phyloP scores from a whole-genome alignment of 495 filamentous ascomycete species.

The Penicillium coffeae region DNA sequence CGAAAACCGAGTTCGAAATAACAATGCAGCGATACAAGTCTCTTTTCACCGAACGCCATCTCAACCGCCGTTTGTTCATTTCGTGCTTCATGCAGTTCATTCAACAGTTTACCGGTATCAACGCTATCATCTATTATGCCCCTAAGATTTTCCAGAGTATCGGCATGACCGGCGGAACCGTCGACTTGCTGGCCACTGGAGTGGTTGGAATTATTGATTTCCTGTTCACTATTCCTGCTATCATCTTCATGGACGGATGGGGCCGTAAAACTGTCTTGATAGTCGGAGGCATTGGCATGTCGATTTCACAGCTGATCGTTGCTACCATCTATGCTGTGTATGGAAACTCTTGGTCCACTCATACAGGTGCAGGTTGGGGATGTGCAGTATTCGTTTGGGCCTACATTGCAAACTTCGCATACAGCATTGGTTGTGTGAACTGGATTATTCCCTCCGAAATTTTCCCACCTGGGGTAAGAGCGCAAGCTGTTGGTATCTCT shows the following conservation, averaged over 20 bases:
- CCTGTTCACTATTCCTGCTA: constrained; percentile 56
- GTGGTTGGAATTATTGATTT: constrained; percentile 66
- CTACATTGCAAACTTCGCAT: constrained; percentile 36
- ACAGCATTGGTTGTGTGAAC: constrained; percentile 6
- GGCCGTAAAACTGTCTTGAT: constrained; percentile 62
- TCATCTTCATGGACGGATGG: constrained; percentile 62
- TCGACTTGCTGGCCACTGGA: constrained; percentile 58
- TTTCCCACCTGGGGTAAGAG: constrained; percentile 5
- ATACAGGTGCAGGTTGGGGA: constrained; percentile 64
- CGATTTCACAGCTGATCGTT: constrained; percentile 56
- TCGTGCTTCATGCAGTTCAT: constrained; percentile 5
- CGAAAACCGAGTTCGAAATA: constrained; percentile 20
- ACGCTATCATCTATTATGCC: constrained; percentile 56
- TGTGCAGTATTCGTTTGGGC: constrained; percentile 74
- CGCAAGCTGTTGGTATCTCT: constrained; percentile 3
- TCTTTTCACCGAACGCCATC: constrained; percentile 13
- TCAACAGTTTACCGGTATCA: constrained; percentile 16
- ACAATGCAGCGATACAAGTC: constrained; percentile 20
- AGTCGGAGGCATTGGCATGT: constrained; percentile 62
- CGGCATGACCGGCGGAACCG: constrained; percentile 40
- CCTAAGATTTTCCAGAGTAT: constrained; percentile 57
- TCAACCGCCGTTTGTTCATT: not conserved
- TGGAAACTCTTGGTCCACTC: constrained; percentile 52
- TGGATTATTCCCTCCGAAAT: constrained; percentile 14
- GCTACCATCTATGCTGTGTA: constrained; percentile 62